Base-by-base conservation (phyloP, 2,329 filamentous ascomycete species). In the Paecilomyces niveus region DNA sequence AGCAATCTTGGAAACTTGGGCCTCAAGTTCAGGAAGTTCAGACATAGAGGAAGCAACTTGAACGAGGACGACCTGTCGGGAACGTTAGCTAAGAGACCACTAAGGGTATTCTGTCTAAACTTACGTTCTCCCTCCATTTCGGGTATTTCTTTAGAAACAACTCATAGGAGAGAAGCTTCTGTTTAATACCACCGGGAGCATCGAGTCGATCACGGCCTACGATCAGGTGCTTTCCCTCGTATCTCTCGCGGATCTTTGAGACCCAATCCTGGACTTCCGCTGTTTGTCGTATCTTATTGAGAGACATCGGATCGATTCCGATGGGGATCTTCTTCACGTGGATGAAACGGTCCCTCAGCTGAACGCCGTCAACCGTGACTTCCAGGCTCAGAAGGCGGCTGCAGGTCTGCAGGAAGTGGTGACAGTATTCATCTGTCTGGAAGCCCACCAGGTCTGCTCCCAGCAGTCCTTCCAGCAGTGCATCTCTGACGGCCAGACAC, bases 161-260 rank as follows among this genome's bases (percentile, higher is more conserved):
- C 74, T 97, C 92, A 68, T 89, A 96, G 0, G 92, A 88, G 35
- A 96, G 80, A 6, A 97, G 82, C 81, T 97, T 97, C 75, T 96
- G 92, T 55, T 92, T 86, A 51, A 97, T 91, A 61, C 93, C 93
- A 55, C 92, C 89, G 53, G 96, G 89, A 64, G 89, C 87, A 74
- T 97, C 93, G 35, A 97, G 83, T 81, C 96, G 94, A 74, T 97
- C 93, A 59, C 93, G 86, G 6, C 91, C 92, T 10, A 97, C 91
- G 65, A 97, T 94, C 59, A 97, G 83, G 69, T 85, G 88, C 80
- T 96, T 96, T 64, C 87, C 91, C 63, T 85, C 83, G 76, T 96
- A 97, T 51, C 89, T 85, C 61, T 94, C 87, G 63, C 85, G 81
- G 75, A 97, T 88, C 50, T 86, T 88, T 49, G 84, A 77, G 56